Conservation (phyloP, 1,284 basidiomycete genomes). For the Cryptococcus hybrid region DNA sequence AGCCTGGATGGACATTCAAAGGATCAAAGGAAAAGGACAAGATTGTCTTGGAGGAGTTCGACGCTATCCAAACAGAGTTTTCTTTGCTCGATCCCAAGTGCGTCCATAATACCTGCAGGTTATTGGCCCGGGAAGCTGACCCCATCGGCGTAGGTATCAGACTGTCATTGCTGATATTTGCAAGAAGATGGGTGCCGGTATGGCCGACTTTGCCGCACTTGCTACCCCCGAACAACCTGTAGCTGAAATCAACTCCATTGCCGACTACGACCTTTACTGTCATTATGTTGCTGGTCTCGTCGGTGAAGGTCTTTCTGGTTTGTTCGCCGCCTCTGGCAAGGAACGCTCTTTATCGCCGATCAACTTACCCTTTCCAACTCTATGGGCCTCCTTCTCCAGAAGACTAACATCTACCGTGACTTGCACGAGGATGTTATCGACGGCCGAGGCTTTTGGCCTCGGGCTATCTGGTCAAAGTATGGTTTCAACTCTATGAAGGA, state of each 20-base stretch:
- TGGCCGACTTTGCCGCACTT: slow-evolving; percentile 91
- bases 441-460: slow-evolving; percentile 90
- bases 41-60: slow-evolving; percentile 81
- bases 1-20: slow-evolving; percentile 84
- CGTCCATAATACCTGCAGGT: neutral
- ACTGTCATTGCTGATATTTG: slow-evolving; percentile 79
- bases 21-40: slow-evolving; percentile 86
- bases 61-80: slow-evolving; percentile 80
- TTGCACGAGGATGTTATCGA: slow-evolving; percentile 90
- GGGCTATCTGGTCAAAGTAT: slow-evolving; percentile 80
- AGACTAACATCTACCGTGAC: slow-evolving; percentile 98
- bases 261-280: slow-evolving; percentile 95
- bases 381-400: slow-evolving; percentile 96
- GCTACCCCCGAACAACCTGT: slow-evolving; percentile 67
- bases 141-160: slow-evolving; percentile 60
- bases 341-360: slow-evolving; percentile 70
- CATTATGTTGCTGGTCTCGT: slow-evolving; percentile 99
- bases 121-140: neutral
- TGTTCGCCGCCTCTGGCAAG: slow-evolving; percentile 85
- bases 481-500: slow-evolving; percentile 60
- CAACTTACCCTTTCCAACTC: slow-evolving; percentile 89
- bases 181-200: slow-evolving; percentile 85
- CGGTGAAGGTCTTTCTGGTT: slow-evolving; percentile 89
- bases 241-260: slow-evolving; percentile 66
- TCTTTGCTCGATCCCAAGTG: slow-evolving; percentile 65